Conservation (phyloP, 2,329 filamentous ascomycete genomes). For the Didymella lethalis region DNA sequence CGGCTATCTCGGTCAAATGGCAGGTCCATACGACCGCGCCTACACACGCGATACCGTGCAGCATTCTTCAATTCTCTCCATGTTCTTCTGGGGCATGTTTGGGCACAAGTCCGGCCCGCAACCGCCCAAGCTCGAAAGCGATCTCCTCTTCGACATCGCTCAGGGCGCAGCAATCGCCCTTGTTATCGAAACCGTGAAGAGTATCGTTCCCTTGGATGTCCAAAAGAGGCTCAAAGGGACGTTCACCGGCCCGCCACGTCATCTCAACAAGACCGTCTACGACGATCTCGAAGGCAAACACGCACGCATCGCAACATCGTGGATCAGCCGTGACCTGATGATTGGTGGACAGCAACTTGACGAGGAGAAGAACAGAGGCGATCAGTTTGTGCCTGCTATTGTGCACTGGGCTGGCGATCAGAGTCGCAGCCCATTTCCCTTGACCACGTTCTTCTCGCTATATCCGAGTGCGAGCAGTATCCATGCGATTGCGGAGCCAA, state of each 20-base stretch:
- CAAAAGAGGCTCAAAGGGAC: conserved; percentile 13
- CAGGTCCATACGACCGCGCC: conserved; percentile 50
- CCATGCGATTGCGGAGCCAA: conserved; percentile 49
- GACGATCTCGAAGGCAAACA: conserved; percentile 38
- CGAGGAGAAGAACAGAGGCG: conserved; percentile 28
- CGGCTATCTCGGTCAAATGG: conserved; percentile 48
- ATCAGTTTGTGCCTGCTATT: conserved; percentile 53
- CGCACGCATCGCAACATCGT: conserved; percentile 48
- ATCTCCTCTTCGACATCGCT: conserved; percentile 15
- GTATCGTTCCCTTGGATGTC: neutral
- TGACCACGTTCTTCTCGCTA: conserved; percentile 26
- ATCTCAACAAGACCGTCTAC: conserved; percentile 21
- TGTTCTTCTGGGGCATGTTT: conserved; percentile 24
- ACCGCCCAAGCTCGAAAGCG: conserved; percentile 14
- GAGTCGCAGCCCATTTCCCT: conserved; percentile 38
- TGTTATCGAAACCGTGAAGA: conserved; percentile 12
- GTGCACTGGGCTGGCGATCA: conserved; percentile 58
- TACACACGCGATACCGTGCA: conserved; percentile 49
- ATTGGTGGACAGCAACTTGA: conserved; percentile 45
- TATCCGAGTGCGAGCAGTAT: conserved; percentile 56
- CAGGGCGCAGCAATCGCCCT: conserved; percentile 19
- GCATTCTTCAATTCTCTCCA: conserved; percentile 17
- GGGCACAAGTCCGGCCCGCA: conserved; percentile 16
- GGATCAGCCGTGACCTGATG: conserved; percentile 56
- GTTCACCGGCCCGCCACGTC: conserved; percentile 4